Evolutionary conservation across 2,329 filamentous ascomycete genomes (phyloP).

Genomic region (Alternaria brassicicola): DNA sequence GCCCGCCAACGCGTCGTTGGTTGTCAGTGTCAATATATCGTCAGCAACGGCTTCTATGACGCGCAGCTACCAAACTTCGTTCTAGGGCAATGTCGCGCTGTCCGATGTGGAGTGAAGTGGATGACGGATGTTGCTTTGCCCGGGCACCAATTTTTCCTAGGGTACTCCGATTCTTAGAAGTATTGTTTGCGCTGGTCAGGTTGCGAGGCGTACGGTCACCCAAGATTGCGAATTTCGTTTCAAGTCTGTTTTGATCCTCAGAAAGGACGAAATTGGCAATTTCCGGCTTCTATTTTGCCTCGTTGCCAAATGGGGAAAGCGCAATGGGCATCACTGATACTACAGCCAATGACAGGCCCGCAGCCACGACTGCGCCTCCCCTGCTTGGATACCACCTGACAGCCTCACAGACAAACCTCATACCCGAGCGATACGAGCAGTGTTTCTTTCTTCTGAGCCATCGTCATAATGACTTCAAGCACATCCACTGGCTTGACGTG

Average conservation of each 20-base stretch:
- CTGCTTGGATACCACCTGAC: conserved; percentile 5
- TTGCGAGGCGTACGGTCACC: conserved; percentile 5
- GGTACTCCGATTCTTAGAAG: not conserved
- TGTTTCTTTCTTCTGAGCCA: conserved; percentile 5
- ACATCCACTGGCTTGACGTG: conserved; percentile 11
- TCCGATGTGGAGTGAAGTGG: not conserved
- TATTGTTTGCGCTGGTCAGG: conserved; percentile 11
- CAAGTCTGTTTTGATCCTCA: conserved; percentile 15
- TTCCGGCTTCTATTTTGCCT: conserved; percentile 7
- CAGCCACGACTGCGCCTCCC: conserved; percentile 15
- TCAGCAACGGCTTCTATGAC: conserved; percentile 4
- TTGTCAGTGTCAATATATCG: conserved; percentile 9
- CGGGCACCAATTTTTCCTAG: not conserved
- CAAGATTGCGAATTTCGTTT: conserved; percentile 23
- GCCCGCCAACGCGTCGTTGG: conserved; percentile 8
- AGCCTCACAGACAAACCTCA: conserved; percentile 7
- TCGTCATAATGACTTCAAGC: conserved; percentile 4
- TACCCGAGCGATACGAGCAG: conserved; percentile 11
- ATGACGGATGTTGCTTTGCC: not conserved
- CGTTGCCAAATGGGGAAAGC: conserved; percentile 2
- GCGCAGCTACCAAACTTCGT: conserved; percentile 2
- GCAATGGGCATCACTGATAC: not conserved
- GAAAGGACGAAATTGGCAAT: conserved; percentile 20
- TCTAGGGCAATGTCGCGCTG: not conserved
- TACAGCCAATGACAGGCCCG: conserved; percentile 12